phyloP scores from a whole-genome alignment of 139 green algal species.

The Chlamydomonas sp. region DNA sequence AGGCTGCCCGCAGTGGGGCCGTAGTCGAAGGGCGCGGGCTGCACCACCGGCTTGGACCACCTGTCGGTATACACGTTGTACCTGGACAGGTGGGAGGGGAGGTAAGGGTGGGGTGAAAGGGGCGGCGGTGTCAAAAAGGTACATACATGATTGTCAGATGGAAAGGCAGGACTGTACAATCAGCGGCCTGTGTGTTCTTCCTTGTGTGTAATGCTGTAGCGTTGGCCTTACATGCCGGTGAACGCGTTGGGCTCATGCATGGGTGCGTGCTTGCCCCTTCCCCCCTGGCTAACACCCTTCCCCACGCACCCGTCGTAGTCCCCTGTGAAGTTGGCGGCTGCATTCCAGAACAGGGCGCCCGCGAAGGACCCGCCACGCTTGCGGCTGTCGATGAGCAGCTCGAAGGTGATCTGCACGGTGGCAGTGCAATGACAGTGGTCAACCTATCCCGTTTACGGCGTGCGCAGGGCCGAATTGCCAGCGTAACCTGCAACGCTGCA shows the following conservation, averaged over 20 bases:
- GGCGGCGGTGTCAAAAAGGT: background rate
- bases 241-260: background rate
- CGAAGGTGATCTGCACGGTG: slow-evolving; percentile 25
- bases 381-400: slow-evolving; percentile 14
- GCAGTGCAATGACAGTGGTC: too few relatives aligned
- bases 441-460: background rate
- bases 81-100: background rate
- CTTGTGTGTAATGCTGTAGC: background rate
- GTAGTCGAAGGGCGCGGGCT: slow-evolving; percentile 30
- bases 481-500: too few relatives aligned
- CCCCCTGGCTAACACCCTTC: too few relatives aligned
- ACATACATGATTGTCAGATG: background rate
- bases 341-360: slow-evolving; percentile 45
- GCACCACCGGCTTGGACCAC: background rate
- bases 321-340: slow-evolving; percentile 3
- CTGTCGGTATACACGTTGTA: slow-evolving; percentile 29
- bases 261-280: background rate
- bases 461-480: too few relatives aligned
- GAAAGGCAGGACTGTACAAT: background rate
- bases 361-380: slow-evolving; percentile 14
- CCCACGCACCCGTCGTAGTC: slow-evolving; percentile 18
- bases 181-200: background rate
- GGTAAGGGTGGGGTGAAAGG: background rate
- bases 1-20: slow-evolving; percentile 4
- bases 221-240: background rate